Evolutionary conservation across 2,329 filamentous ascomycete species (phyloP).

Genomic region (Fusarium zealandicum): DNA sequence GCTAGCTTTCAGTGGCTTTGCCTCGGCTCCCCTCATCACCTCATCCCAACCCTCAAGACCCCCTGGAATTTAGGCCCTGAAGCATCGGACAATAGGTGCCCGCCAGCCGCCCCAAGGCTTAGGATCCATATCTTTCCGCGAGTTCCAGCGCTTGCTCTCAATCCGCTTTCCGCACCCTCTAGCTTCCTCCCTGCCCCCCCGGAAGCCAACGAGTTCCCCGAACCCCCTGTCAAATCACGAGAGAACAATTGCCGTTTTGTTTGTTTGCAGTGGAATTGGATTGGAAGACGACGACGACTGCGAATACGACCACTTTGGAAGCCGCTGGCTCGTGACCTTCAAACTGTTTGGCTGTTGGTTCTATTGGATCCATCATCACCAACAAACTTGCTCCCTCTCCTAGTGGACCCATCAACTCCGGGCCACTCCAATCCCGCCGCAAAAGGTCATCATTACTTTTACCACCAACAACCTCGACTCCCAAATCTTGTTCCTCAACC

Average conservation of each 20-base stretch:
- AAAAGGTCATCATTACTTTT: too few relatives aligned
- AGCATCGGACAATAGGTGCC: conserved; percentile 26
- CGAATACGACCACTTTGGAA: background rate
- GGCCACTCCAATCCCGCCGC: conserved; percentile 26
- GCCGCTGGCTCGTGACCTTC: conserved; percentile 4
- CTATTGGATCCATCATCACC: background rate
- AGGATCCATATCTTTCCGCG: too few relatives aligned
- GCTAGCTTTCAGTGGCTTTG: conserved; percentile 29
- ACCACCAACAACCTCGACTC: conserved; percentile 23
- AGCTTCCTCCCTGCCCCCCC: conserved; percentile 19
- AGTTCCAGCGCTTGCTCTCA: conserved; percentile 26
- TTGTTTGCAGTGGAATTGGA: conserved; percentile 8
- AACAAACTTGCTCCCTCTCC: conserved; percentile 7
- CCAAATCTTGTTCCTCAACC: conserved; percentile 9
- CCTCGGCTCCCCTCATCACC: background rate
- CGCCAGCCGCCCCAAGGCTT: conserved; percentile 11
- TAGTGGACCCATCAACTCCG: conserved; percentile 24
- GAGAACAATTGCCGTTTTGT: too few relatives aligned
- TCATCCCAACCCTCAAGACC: conserved; percentile 3
- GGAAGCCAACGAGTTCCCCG: conserved; percentile 15
- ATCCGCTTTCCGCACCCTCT: conserved; percentile 31
- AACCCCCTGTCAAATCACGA: conserved; percentile 10
- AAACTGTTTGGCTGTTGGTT: conserved; percentile 12
- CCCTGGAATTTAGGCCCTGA: background rate
- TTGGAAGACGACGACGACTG: background rate